phyloP scores from a whole-genome alignment of 2,329 filamentous ascomycete species.

The Chaetomium globosum region DNA sequence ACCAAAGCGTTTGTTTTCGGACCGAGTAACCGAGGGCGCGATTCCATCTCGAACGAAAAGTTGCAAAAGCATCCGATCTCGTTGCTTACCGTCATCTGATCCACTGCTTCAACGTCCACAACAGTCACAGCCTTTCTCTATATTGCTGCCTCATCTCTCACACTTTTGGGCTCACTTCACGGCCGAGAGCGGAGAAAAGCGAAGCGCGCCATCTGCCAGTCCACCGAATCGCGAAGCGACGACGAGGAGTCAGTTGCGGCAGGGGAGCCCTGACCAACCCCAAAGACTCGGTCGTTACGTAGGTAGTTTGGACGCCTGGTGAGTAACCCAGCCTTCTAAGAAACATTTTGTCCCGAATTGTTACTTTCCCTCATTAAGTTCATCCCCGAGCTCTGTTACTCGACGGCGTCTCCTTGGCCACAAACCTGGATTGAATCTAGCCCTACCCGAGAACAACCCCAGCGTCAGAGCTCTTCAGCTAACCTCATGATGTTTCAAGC shows the following conservation, averaged over 20 bases:
- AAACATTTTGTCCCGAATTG: not conserved
- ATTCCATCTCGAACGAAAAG: constrained; percentile 8
- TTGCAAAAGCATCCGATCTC: not conserved
- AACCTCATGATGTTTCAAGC: not conserved
- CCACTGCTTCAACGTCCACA: not conserved
- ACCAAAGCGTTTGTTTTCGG: constrained; percentile 32
- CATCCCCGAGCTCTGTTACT: not conserved
- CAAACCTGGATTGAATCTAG: not conserved
- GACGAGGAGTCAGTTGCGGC: not conserved
- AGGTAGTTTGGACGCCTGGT: not conserved
- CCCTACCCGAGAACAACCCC: not conserved
- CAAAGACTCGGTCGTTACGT: not conserved
- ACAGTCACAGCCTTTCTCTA: not conserved
- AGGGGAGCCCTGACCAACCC: not conserved
- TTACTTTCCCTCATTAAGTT: not conserved
- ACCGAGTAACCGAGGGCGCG: constrained; percentile 14
- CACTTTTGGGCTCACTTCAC: not conserved
- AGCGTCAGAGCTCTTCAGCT: not conserved
- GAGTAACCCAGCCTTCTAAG: not conserved
- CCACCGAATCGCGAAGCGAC: not conserved
- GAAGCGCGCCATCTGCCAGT: not conserved
- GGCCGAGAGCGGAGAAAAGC: not conserved
- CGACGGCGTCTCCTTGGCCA: not conserved
- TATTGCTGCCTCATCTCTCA: not conserved
- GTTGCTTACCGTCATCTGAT: not conserved